Evolutionary conservation across 768 basidiomycete species (phyloP), one percentile per base, ranked within the genome.

Genomic region (Suillus weaverae): DNA sequence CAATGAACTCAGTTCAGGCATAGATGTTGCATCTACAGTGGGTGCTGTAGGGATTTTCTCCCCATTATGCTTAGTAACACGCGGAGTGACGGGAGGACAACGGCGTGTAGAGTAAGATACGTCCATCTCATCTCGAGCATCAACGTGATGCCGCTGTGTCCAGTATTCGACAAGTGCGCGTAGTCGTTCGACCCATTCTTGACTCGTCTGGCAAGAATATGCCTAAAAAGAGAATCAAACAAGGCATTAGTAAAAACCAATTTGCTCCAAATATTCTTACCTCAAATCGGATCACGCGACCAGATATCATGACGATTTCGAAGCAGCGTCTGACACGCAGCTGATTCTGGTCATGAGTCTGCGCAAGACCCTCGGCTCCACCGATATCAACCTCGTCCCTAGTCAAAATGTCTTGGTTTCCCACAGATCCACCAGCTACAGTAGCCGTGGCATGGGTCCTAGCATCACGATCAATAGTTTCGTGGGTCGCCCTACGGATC

Each of bases 131-230:
- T 89, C 83, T 65, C 81, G 81, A 16, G 94, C 89, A 71, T 96
- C 94, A 50, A 83, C 80, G 32, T 85, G 84, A 69, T 95, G 90
- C 26, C 89, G 84, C 54, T 85, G 81, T 62, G 84, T 88, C 95
- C 95, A 98, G 72, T 95, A 98, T 4, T 79, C 73, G 46, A 89
- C 77, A 39, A 96, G 81, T 33, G 84, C 84, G 20, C 85, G 85
- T 5, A 98, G 83, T 46, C 88, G 84, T 59, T 86, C 83, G 57
- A 97, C 87, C 97, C 96, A 98, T 72, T 98, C 95, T 59, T 88
- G 72, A 0, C 92, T 91, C 53, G 89, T 81, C 38, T 73, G 78
- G 62, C 85, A 79, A 30, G 88, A 88, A 79, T 89, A 80, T 43
- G 88, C 81, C 92, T 95, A 66, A 50, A 35, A 32, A 44, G 22